Evolutionary conservation across 1,139 yeast genomes (phyloP).

Genomic region (Debaryomyces robertsiae): DNA sequence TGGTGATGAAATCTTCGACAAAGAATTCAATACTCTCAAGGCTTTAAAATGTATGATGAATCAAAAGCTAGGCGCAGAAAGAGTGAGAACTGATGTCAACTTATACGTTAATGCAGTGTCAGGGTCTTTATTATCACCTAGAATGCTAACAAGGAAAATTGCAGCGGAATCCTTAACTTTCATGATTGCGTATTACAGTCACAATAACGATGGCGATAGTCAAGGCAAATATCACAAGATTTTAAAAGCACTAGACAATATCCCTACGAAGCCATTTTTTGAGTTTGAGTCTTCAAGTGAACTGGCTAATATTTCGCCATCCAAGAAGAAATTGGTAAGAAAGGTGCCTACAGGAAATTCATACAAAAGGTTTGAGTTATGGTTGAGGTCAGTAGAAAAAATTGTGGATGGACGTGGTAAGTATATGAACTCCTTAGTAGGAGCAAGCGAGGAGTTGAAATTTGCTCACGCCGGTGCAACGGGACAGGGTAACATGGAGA

Average conservation of each 20-base stretch:
- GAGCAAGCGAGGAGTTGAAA: constrained; percentile 87
- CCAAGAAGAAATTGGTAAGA: constrained; percentile 37
- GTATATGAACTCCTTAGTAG: constrained; percentile 81
- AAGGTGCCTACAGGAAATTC: constrained; percentile 42
- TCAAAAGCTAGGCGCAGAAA: constrained; percentile 46
- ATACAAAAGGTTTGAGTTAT: constrained; percentile 73
- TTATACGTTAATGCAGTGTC: constrained; percentile 45
- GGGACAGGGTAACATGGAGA: constrained; percentile 46
- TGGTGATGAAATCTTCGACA: constrained; percentile 48
- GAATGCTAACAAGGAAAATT: constrained; percentile 72
- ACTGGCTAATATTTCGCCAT: constrained; percentile 11
- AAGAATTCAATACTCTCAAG: constrained; percentile 49
- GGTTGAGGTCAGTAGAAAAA: constrained; percentile 74
- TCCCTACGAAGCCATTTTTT: constrained; percentile 63
- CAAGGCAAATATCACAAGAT: constrained; percentile 63
- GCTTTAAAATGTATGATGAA: constrained; percentile 53
- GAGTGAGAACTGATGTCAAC: constrained; percentile 44
- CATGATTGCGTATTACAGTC: constrained; percentile 46
- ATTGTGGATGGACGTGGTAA: constrained; percentile 87
- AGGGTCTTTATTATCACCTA: constrained; percentile 54
- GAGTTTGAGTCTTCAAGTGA: constrained; percentile 32
- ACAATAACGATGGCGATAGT: constrained; percentile 29
- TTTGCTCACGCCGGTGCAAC: constrained; percentile 52
- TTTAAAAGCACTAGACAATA: constrained; percentile 61
- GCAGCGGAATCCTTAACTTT: constrained; percentile 75